A percentile compares a stretch with the other conserved stretches of the same genome.
Evolutionary conservation across 352 stramenopile genomes (phyloP).

Genomic region (Phytophthora melonis): DNA sequence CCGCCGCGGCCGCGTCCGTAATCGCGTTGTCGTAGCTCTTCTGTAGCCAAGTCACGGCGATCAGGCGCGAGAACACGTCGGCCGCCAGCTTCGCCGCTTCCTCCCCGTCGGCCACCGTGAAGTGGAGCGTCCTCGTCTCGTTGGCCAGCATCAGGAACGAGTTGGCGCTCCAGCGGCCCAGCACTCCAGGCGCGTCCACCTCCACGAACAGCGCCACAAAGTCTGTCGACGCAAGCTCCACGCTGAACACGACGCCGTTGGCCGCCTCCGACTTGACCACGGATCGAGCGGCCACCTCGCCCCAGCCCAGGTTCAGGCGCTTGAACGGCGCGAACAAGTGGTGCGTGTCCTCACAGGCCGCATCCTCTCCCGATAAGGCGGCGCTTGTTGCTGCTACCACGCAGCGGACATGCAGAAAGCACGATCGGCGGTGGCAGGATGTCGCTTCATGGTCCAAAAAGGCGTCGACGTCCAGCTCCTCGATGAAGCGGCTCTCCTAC

Average conservation of each 20-base stretch:
- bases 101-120: constrained; percentile 39
- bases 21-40: constrained; percentile 63
- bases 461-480: constrained; percentile 36
- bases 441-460: constrained; percentile 47
- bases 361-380: neutral
- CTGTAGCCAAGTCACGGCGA: constrained; percentile 78
- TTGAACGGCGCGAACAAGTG: constrained; percentile 83
- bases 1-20: constrained; percentile 16
- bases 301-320: constrained; percentile 53
- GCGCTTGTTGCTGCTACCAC: constrained; percentile 15
- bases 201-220: constrained; percentile 86
- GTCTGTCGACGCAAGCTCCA: constrained; percentile 56
- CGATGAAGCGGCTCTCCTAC: constrained; percentile 52
- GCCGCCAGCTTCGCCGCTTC: constrained; percentile 20
- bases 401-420: constrained; percentile 65
- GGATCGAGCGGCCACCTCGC: constrained; percentile 37
- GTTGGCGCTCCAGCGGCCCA: constrained; percentile 77
- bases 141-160: constrained; percentile 80
- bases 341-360: constrained; percentile 55
- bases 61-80: constrained; percentile 44
- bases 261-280: constrained; percentile 21
- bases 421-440: constrained; percentile 54
- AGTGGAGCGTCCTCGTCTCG: constrained; percentile 57
- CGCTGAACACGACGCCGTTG: constrained; percentile 37
- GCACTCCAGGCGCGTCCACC: constrained; percentile 53